Evolutionary conservation across 2,329 filamentous ascomycete genomes (phyloP).

Genomic region (Stromatinia cepivora): DNA sequence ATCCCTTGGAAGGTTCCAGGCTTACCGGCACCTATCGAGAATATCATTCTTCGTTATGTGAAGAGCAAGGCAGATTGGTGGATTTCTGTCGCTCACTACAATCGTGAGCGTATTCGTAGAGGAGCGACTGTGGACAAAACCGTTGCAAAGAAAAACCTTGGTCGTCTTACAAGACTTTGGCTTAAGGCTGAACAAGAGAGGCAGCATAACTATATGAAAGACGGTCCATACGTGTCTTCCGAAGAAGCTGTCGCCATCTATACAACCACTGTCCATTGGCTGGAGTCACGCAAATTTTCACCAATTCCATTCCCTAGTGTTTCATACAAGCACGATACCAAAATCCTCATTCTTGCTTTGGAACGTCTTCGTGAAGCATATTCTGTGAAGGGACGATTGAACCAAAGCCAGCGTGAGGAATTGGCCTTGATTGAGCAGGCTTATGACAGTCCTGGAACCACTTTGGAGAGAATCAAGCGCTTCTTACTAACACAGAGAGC

Average conservation of each 20-base stretch:
- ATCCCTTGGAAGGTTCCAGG: constrained; percentile 99
- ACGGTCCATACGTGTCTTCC: constrained; percentile 95
- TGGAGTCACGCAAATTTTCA: constrained; percentile 97
- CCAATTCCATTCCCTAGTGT: constrained; percentile 98
- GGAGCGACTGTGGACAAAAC: constrained; percentile 99
- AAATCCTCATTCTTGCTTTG: constrained; percentile 93
- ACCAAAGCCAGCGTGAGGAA: constrained; percentile 97
- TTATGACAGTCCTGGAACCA: constrained; percentile 96
- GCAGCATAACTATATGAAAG: constrained; percentile 99
- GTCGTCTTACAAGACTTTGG: constrained; percentile 91
- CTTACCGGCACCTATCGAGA: constrained; percentile 93
- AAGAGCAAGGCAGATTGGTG: constrained; percentile 99
- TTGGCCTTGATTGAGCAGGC: constrained; percentile 96
- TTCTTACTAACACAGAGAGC: constrained; percentile 95
- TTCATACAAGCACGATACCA: constrained; percentile 99
- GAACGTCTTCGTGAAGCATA: constrained; percentile 94
- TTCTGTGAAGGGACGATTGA: constrained; percentile 93
- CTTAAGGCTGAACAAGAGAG: constrained; percentile 97
- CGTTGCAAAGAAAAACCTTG: constrained; percentile 98
- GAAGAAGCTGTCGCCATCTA: constrained; percentile 99
- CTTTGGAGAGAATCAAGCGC: constrained; percentile 92
- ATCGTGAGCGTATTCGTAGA: constrained; percentile 92
- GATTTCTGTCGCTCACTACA: constrained; percentile 99
- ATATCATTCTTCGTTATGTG: constrained; percentile 96
- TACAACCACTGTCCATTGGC: constrained; percentile 97